Base-by-base conservation (phyloP, 768 basidiomycete species). In the Gloeopeniophorella convolvens region DNA sequence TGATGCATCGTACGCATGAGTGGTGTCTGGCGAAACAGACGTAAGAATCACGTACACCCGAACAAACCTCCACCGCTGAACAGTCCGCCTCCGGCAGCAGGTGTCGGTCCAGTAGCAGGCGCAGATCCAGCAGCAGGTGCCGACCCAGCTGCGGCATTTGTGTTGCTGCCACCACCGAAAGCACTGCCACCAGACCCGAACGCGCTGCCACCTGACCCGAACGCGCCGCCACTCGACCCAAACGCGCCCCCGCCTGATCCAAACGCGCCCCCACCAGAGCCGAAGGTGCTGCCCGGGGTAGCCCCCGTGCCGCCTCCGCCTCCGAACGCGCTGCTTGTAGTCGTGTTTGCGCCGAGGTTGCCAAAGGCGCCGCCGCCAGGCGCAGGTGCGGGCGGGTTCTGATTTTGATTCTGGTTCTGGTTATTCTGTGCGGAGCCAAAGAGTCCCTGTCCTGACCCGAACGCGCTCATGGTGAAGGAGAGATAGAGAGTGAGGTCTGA, bases 401-500 rank as follows among this genome's bases (percentile, higher is more conserved):
- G 55, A 10, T 48, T 54, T 28, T 60, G 51, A 27, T 40, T 45
- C 41, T 53, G 53, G 16, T 48, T 56, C 26, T 53, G 57, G 51
- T 27, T 45, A 24, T 48, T 59, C 15, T 54, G 21, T 24, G 55
- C 1, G 9, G 26, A 2, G 28, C 30, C 45, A 36, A 56, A 54
- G 13, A 43, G 10, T 13, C 45, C 15, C 51, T 51, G 48, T 16
- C 42, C 42, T 13, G 53, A 3, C 50, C 46, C 46, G 21, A 48
- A 43, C 34, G 36, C 48, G 53, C 47, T 57, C 58, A 48, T 58
- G 56, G 39, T 42, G 20, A 33, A 34, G 39, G 16, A 23, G 41
- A 28, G 3, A 31, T 32, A 27, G n/a, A n/a, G n/a, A n/a, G n/a
- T n/a, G n/a, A n/a, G n/a, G n/a, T n/a, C n/a, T n/a, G n/a, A n/a